Evolutionary conservation across 139 green algal species (phyloP).

Genomic region (Chlorella sp.): DNA sequence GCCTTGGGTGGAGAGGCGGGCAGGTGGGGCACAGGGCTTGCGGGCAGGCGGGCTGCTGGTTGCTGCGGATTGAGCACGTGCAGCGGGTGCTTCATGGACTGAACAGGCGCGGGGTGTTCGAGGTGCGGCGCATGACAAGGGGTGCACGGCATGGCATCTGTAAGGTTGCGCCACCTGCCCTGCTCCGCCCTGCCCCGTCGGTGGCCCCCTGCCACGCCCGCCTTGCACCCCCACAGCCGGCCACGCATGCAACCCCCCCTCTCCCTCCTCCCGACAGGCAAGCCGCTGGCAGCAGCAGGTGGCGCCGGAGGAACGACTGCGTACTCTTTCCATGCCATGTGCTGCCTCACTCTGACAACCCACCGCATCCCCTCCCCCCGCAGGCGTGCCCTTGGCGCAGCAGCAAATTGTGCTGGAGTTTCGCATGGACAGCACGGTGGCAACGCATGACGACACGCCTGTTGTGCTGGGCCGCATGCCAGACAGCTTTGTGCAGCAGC

Average conservation of each 20-base stretch:
- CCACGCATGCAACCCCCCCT: background rate
- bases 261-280: background rate
- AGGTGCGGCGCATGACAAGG: too few relatives aligned
- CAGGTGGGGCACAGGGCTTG: too few relatives aligned
- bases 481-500: constrained; percentile 39
- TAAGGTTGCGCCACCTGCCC: too few relatives aligned
- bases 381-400: constrained; percentile 34
- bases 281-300: too few relatives aligned
- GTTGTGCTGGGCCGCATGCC: constrained; percentile 77
- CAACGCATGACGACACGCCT: constrained; percentile 79
- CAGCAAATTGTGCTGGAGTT: constrained; percentile 74
- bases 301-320: too few relatives aligned
- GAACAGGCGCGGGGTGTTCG: too few relatives aligned
- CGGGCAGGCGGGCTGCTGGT: too few relatives aligned
- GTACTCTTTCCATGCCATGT: too few relatives aligned
- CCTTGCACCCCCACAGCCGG: background rate
- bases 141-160: background rate
- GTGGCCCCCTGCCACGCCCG: background rate
- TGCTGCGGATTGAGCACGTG: too few relatives aligned
- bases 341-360: too few relatives aligned
- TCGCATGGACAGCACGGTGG: constrained; percentile 63
- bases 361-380: background rate
- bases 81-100: too few relatives aligned
- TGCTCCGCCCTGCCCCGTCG: background rate
- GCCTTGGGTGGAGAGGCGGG: too few relatives aligned